Conservation (phyloP, 305 asterid species). For the Solanum hybrid region DNA sequence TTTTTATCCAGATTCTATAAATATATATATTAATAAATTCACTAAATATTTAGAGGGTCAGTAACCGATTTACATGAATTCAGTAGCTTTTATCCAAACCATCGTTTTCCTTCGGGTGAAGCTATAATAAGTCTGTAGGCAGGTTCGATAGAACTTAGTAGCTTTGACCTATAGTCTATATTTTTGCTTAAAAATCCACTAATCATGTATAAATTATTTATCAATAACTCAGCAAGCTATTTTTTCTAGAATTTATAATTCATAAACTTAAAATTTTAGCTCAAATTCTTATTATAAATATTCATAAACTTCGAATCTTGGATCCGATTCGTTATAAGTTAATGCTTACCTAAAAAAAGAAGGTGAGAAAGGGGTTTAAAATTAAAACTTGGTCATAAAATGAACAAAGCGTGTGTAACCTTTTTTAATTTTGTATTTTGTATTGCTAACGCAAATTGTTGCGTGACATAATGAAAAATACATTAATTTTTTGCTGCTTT, state of each 20-base stretch:
- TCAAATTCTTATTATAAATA: background rate
- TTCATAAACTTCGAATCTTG: background rate
- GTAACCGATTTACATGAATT: background rate
- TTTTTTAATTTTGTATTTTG: background rate
- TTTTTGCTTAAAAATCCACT: background rate
- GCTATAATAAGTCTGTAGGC: background rate
- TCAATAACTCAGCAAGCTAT: background rate
- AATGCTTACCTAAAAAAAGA: background rate
- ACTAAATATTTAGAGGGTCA: too few species aligned
- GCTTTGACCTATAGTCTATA: background rate
- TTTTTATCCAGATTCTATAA: background rate
- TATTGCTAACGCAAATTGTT: background rate
- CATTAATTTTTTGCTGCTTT: background rate
- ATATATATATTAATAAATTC: too few species aligned
- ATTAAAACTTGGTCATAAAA: background rate
- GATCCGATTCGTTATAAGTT: accelerated
- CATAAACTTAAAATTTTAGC: background rate
- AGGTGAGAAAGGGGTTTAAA: background rate
- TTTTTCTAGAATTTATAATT: background rate
- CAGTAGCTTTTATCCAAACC: background rate
- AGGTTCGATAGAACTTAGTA: background rate
- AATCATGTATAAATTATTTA: background rate
- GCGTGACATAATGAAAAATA: background rate
- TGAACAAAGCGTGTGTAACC: background rate
- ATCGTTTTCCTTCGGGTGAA: accelerated